Evolutionary conservation across 169 alveolate species (phyloP).

Genomic region (Cryptosporidium felis): DNA sequence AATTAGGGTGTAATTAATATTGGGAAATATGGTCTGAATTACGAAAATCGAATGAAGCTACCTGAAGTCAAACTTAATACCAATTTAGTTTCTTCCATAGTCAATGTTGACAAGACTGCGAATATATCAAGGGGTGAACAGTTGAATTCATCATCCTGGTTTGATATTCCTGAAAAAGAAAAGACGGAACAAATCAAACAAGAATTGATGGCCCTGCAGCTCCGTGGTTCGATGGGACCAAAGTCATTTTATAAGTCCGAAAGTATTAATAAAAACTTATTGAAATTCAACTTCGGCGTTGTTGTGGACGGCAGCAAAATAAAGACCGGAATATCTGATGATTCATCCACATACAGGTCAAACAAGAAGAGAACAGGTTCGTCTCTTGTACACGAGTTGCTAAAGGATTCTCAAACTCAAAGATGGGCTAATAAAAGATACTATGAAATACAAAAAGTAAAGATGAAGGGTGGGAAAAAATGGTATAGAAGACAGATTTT

Average conservation of each 20-base stretch:
- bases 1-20: conserved; percentile 28
- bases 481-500: conserved; percentile 61
- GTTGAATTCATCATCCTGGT: conserved; percentile 1
- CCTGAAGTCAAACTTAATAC: neutral
- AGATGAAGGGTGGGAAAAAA: conserved; percentile 31
- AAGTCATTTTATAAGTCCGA: conserved; percentile 46
- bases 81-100: neutral
- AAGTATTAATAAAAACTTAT: neutral
- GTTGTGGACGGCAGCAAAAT: conserved; percentile 2
- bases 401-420: conserved; percentile 49
- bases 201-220: conserved; percentile 38
- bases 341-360: conserved; percentile 9
- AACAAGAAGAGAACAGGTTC: conserved; percentile 1
- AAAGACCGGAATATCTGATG: conserved; percentile 25
- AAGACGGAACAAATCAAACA: neutral
- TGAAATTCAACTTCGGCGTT: conserved; percentile 18
- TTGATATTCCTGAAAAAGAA: conserved; percentile 9
- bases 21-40: neutral
- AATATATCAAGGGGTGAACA: neutral
- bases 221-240: conserved; percentile 39
- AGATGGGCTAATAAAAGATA: conserved; percentile 66
- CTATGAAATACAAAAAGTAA: conserved; percentile 22
- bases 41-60: neutral
- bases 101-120: neutral
- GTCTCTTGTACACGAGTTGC: conserved; percentile 31